These are phyloP conservation scores for Penicillium psychrosexuale DNA, from an alignment of 2,329 filamentous ascomycete genomes.

Conservation along the genomic window DNA sequence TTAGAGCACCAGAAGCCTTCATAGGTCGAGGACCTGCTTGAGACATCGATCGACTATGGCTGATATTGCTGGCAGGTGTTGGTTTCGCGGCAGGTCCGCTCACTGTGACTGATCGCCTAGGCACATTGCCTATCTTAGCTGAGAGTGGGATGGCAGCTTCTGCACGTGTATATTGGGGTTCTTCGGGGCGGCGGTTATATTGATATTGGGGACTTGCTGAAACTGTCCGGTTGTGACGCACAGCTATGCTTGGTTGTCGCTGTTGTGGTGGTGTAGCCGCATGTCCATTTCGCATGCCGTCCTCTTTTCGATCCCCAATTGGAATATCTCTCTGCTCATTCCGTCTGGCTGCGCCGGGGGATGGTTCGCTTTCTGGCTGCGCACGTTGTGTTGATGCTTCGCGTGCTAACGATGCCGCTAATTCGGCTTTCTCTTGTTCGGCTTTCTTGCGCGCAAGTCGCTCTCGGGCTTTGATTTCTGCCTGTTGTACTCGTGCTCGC, in stretches of 20 bases:
- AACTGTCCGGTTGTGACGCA: constrained; percentile 17
- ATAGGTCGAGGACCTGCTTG: constrained; percentile 8
- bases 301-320: neutral
- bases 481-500: constrained; percentile 76
- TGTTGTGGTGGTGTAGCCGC: constrained; percentile 3
- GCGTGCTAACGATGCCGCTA: neutral
- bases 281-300: neutral
- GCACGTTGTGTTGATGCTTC: constrained; percentile 6
- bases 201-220: constrained; percentile 23
- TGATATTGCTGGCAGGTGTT: neutral
- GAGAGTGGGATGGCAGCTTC: constrained; percentile 9
- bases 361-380: constrained; percentile 9
- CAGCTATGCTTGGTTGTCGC: constrained; percentile 8
- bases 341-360: constrained; percentile 1
- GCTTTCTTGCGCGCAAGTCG: constrained; percentile 34
- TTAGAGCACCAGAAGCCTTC: neutral
- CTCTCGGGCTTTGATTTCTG: constrained; percentile 70
- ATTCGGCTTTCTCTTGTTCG: constrained; percentile 19
- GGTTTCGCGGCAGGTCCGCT: constrained; percentile 16
- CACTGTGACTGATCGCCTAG: constrained; percentile 29
- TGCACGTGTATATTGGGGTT: constrained; percentile 22
- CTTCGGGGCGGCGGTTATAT: constrained; percentile 14
- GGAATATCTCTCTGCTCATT: neutral
- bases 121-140: constrained; percentile 21
- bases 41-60: constrained; percentile 16